Conservation (phyloP, 1,284 basidiomycete genomes). For the Ceratobasidium sp. region DNA sequence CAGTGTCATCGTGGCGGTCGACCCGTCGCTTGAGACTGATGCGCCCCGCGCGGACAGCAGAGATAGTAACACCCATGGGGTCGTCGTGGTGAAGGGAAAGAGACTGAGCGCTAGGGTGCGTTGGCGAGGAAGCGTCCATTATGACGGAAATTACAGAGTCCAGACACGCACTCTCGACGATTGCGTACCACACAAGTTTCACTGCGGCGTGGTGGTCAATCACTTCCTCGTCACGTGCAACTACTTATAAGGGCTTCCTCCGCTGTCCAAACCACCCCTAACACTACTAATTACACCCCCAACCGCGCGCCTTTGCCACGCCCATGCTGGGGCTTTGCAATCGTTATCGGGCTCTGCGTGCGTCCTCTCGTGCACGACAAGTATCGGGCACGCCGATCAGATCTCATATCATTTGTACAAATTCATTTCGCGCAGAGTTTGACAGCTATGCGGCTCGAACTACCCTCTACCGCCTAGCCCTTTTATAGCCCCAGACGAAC, state of each 20-base stretch:
- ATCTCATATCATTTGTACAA: neutral
- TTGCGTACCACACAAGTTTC: constrained; percentile 1
- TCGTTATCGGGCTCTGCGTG: neutral
- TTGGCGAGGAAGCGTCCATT: constrained; percentile 24
- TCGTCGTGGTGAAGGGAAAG: constrained; percentile 28
- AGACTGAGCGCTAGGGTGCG: constrained; percentile 18
- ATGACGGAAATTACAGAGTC: neutral
- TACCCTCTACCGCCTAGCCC: constrained; percentile 24
- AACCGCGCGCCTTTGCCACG: neutral
- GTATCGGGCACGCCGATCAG: neutral
- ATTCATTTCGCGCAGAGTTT: neutral
- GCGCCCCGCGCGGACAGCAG: constrained; percentile 36
- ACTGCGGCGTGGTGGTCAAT: constrained; percentile 29
- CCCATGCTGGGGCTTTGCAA: neutral
- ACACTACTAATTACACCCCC: neutral
- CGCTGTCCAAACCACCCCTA: constrained; percentile 15
- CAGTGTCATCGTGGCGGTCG: constrained; percentile 23
- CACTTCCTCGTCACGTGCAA: constrained; percentile 29
- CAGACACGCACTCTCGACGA: constrained; percentile 8
- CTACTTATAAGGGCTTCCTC: constrained; percentile 9
- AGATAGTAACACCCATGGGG: constrained; percentile 28
- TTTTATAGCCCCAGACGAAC: neutral
- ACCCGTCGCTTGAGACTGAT: constrained; percentile 33
- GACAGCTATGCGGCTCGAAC: constrained; percentile 7
- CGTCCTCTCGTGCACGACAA: neutral